A percentile compares a stretch with the other conserved stretches of the same genome.
Conservation (phyloP, 2,329 filamentous ascomycete species). For the Fusarium camptoceras region DNA sequence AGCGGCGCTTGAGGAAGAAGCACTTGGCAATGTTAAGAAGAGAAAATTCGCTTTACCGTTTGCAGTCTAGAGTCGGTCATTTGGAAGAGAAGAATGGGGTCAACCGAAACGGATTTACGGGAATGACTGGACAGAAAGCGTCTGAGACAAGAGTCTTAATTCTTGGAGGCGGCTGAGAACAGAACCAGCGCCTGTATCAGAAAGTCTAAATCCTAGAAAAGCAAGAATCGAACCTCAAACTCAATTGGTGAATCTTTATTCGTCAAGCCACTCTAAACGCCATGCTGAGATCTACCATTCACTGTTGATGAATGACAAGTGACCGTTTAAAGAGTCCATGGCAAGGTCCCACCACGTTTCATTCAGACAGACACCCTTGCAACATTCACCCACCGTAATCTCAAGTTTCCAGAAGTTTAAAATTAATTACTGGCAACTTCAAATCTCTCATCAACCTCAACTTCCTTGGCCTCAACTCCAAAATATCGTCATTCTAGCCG, state of each 20-base stretch:
- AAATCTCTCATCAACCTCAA: background rate
- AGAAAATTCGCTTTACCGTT: slow-evolving; percentile 20
- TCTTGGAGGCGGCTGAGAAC: background rate
- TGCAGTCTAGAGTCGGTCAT: slow-evolving; percentile 22
- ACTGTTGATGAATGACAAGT: slow-evolving; percentile 35
- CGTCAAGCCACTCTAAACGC: slow-evolving; percentile 13
- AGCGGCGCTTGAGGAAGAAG: slow-evolving; percentile 2
- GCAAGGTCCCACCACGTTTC: slow-evolving; percentile 39
- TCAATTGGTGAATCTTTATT: slow-evolving; percentile 11
- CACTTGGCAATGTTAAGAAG: slow-evolving; percentile 3
- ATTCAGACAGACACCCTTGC: slow-evolving; percentile 23
- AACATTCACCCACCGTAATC: slow-evolving; percentile 18
- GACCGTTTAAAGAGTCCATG: slow-evolving; percentile 13
- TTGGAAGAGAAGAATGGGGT: slow-evolving; percentile 16
- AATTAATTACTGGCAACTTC: slow-evolving; percentile 28
- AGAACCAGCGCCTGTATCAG: background rate
- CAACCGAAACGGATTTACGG: slow-evolving; percentile 4
- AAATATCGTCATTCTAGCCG: background rate
- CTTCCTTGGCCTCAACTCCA: slow-evolving; percentile 23
- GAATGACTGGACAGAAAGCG: slow-evolving; percentile 13
- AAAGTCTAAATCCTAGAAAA: background rate
- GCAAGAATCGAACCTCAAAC: background rate
- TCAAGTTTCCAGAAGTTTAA: slow-evolving; percentile 20
- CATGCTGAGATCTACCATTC: slow-evolving; percentile 26
- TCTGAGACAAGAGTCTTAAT: slow-evolving; percentile 4